phyloP scores from a whole-genome alignment of 2,329 filamentous ascomycete genomes.

The Penicillium polonicum region DNA sequence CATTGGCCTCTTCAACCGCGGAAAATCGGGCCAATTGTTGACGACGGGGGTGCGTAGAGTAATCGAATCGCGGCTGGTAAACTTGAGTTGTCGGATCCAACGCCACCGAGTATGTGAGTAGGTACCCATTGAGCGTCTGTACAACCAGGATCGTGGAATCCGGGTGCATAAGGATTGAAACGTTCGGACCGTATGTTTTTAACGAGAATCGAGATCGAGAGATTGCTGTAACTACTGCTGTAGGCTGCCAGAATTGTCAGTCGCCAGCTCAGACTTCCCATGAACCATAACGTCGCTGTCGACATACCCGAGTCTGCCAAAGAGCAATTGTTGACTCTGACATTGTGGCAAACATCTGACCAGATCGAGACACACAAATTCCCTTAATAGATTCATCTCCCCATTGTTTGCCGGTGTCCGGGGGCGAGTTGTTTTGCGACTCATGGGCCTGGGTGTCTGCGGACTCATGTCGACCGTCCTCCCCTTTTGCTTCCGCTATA shows the following conservation, averaged over 20 bases:
- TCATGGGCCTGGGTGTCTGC: not conserved
- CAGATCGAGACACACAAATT: slow-evolving; percentile 72
- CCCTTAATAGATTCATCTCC: slow-evolving; percentile 68
- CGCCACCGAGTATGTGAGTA: slow-evolving; percentile 92
- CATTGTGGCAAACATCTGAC: slow-evolving; percentile 83
- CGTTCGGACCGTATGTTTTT: slow-evolving; percentile 78
- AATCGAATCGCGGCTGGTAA: slow-evolving; percentile 75
- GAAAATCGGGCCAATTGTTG: slow-evolving; percentile 51
- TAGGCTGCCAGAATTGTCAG: slow-evolving; percentile 60
- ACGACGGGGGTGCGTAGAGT: slow-evolving; percentile 46
- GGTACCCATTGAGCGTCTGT: slow-evolving; percentile 78
- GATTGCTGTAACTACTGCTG: slow-evolving; percentile 80
- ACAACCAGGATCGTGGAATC: slow-evolving; percentile 91
- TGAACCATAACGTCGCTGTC: slow-evolving; percentile 5
- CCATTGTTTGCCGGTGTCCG: slow-evolving; percentile 38
- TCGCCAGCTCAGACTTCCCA: slow-evolving; percentile 19
- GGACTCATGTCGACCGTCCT: not conserved
- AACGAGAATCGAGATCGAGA: slow-evolving; percentile 79
- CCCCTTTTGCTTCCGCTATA: slow-evolving; percentile 12
- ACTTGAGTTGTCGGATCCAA: slow-evolving; percentile 79
- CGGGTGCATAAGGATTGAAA: slow-evolving; percentile 79
- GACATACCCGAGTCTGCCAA: slow-evolving; percentile 86
- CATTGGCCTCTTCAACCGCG: slow-evolving; percentile 77
- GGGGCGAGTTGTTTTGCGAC: slow-evolving; percentile 12
- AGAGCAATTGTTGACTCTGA: slow-evolving; percentile 83